These are phyloP conservation scores for Solanum piurae DNA, from an alignment of 257 asterid genomes.

Conservation along the genomic window DNA sequence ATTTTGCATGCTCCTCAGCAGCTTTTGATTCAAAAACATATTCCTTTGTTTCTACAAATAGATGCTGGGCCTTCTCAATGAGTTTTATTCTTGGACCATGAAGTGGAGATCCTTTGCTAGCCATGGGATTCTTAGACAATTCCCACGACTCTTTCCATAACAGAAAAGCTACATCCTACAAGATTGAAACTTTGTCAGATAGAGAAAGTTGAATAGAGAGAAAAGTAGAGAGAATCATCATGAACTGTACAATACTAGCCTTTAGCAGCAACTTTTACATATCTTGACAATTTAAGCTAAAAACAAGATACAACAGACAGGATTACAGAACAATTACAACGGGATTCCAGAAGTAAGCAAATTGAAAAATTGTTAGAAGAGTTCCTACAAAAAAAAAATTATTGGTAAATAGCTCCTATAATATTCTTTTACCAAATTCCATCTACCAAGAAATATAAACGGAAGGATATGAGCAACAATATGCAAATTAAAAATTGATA, in stretches of 20 bases:
- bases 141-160: slow-evolving; percentile 97
- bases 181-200: slow-evolving; percentile 1
- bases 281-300: not conserved
- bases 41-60: slow-evolving; percentile 74
- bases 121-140: slow-evolving; percentile 65
- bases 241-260: not conserved
- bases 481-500: not conserved
- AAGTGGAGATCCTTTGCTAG: slow-evolving; percentile 70
- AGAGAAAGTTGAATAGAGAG: not conserved
- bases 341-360: not conserved
- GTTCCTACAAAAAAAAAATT: not conserved
- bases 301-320: not conserved
- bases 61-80: slow-evolving; percentile 72
- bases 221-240: not conserved
- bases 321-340: not conserved
- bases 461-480: not conserved
- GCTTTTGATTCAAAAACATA: slow-evolving; percentile 85
- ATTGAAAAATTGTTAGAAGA: not conserved
- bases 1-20: slow-evolving; percentile 97
- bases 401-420: not conserved
- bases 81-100: slow-evolving; percentile 79
- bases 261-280: not conserved
- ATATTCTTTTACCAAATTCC: not conserved
- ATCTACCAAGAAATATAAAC: not conserved
- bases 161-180: slow-evolving; percentile 75